A percentile compares a stretch with the other conserved stretches of the same genome.
phyloP scores from a whole-genome alignment of 179 eudicot species.

The Beta corolliflora region DNA sequence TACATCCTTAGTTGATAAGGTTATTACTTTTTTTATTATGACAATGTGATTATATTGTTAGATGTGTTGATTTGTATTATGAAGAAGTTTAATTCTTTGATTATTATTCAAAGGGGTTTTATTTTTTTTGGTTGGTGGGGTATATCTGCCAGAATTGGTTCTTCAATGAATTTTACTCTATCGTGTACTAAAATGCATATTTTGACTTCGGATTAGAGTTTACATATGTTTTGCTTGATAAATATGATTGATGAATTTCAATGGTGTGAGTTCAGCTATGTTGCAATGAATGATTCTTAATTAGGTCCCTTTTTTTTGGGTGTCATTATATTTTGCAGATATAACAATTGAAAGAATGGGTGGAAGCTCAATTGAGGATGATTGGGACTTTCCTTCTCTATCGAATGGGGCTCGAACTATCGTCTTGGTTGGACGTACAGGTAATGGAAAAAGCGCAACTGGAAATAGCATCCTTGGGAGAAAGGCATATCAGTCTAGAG shows the following conservation, averaged over 20 bases:
- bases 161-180: too few species aligned
- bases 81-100: too few species aligned
- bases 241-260: not conserved
- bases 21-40: too few species aligned
- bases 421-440: constrained; percentile 86
- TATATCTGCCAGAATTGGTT: too few species aligned
- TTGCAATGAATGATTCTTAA: too few species aligned
- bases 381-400: constrained; percentile 68
- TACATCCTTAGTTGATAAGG: too few species aligned
- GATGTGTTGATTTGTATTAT: too few species aligned
- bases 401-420: constrained; percentile 54
- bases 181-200: too few species aligned
- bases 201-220: not conserved
- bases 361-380: constrained; percentile 67
- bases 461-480: constrained; percentile 77
- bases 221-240: not conserved
- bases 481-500: constrained; percentile 67
- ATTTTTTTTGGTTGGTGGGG: too few species aligned
- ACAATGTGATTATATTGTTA: too few species aligned
- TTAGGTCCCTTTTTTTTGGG: not conserved
- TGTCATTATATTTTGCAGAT: constrained; percentile 21
- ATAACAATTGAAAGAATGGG: constrained; percentile 53
- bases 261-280: not conserved
- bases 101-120: too few species aligned
- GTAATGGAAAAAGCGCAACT: constrained; percentile 94